Evolutionary conservation across 495 filamentous ascomycete species (phyloP).

Genomic region (Talaromyces proteolyticus): DNA sequence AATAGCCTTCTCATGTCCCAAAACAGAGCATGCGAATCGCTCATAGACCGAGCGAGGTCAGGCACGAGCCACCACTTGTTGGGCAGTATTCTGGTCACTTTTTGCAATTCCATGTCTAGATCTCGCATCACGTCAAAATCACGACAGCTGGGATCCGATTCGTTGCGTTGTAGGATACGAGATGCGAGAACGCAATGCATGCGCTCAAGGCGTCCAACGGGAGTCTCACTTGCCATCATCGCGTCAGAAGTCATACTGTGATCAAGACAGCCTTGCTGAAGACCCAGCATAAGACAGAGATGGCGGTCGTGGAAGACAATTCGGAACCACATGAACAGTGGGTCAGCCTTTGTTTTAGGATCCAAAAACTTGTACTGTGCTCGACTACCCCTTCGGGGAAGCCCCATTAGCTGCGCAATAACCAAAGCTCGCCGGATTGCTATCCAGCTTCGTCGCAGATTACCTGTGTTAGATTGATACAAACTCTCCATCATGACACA

Average conservation of each 20-base stretch:
- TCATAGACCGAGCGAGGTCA: conserved; percentile 7
- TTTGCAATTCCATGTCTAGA: conserved; percentile 37
- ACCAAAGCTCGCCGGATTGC: conserved; percentile 33
- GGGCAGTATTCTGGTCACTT: conserved; percentile 22
- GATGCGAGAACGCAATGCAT: conserved; percentile 18
- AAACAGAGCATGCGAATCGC: conserved; percentile 1
- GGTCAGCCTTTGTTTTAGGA: conserved; percentile 10
- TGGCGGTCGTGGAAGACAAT: conserved; percentile 33
- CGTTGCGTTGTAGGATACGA: conserved; percentile 39
- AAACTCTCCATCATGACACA: conserved; percentile 42
- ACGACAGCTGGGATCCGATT: conserved; percentile 7
- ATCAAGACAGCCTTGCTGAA: conserved; percentile 34
- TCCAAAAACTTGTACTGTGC: conserved; percentile 13
- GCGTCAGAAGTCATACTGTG: conserved; percentile 16
- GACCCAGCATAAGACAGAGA: conserved; percentile 41
- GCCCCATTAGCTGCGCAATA: conserved; percentile 33
- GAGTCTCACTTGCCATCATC: conserved; percentile 6
- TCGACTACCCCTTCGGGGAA: conserved; percentile 23
- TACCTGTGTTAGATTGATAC: conserved; percentile 40
- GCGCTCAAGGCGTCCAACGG: conserved; percentile 15
- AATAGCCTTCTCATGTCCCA: conserved; percentile 10
- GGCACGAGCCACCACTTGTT: conserved; percentile 28
- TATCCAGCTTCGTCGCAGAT: conserved; percentile 37
- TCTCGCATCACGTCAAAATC: conserved; percentile 22
- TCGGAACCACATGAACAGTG: conserved; percentile 20